These are phyloP conservation scores for Glycine tomentella DNA, from an alignment of 306 rosid species.

Conservation along the genomic window DNA sequence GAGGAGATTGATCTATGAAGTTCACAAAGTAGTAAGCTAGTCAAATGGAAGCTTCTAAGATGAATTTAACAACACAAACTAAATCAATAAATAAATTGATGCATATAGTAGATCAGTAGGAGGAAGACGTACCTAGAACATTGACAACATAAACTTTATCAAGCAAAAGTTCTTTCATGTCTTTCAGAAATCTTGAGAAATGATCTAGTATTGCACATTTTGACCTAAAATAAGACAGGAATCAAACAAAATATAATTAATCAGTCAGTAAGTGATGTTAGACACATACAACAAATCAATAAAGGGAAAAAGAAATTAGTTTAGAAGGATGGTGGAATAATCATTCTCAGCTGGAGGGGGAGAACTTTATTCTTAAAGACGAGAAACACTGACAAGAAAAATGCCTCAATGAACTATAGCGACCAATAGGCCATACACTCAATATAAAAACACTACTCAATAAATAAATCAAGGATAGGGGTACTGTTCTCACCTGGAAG, in stretches of 20 bases:
- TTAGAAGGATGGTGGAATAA: slow-evolving; percentile 7
- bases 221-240: slow-evolving; percentile 52
- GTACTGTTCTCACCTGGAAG: slow-evolving; percentile 60
- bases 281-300: slow-evolving; percentile 5
- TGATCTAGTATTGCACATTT: slow-evolving; percentile 42
- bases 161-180: slow-evolving; percentile 75
- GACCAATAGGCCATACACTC: slow-evolving; percentile 4
- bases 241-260: slow-evolving; percentile 11
- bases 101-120: slow-evolving; percentile 36
- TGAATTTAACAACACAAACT: slow-evolving; percentile 22
- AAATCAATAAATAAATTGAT: slow-evolving; percentile 31
- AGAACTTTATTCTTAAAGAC: slow-evolving; percentile 26
- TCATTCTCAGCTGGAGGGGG: slow-evolving; percentile 32
- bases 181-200: slow-evolving; percentile 63
- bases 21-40: slow-evolving; percentile 24
- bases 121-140: slow-evolving; percentile 72
- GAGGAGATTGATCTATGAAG: background rate
- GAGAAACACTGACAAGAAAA: slow-evolving; percentile 23
- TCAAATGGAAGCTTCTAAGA: slow-evolving; percentile 8
- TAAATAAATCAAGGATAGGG: slow-evolving; percentile 33
- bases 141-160: slow-evolving; percentile 76
- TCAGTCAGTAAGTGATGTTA: slow-evolving; percentile 22
- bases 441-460: background rate
- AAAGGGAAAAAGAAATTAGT: slow-evolving; percentile 7
- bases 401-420: slow-evolving; percentile 9